Evolutionary conservation across 139 green algal species (phyloP).

Genomic region (Zygnema cylindricum): DNA sequence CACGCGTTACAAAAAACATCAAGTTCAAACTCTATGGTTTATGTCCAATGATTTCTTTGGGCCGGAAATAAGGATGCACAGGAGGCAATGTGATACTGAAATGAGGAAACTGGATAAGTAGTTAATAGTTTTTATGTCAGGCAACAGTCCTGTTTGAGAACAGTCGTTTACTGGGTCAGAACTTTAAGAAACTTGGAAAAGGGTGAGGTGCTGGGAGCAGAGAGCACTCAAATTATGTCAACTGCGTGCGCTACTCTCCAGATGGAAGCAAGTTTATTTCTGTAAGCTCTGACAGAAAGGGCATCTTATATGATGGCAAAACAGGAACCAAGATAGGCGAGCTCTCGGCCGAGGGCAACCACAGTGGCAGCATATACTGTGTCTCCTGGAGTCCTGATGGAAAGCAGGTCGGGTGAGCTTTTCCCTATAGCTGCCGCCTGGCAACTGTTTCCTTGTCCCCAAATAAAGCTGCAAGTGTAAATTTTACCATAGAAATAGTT

Average conservation of each 20-base stretch:
- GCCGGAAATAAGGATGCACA: no score
- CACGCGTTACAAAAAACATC: no score
- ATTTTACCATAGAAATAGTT: no score
- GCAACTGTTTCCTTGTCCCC: not conserved
- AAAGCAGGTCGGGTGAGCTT: constrained; percentile 32
- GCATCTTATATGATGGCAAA: constrained; percentile 56
- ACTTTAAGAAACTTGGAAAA: no score
- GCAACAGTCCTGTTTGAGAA: no score
- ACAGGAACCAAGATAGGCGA: constrained; percentile 44
- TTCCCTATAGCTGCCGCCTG: not conserved
- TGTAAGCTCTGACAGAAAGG: constrained; percentile 60
- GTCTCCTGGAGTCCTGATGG: constrained; percentile 58
- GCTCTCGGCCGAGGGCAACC: constrained; percentile 24
- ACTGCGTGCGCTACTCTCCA: constrained; percentile 68
- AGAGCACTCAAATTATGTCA: constrained; percentile 68
- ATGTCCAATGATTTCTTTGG: no score
- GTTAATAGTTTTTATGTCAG: no score
- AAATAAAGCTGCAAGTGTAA: no score
- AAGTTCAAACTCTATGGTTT: no score
- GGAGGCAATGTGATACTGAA: no score
- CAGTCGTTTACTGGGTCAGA: no score
- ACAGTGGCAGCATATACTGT: constrained; percentile 62
- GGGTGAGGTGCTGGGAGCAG: constrained; percentile 26
- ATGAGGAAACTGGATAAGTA: no score
- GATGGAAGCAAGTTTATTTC: constrained; percentile 61